Conservation (phyloP, 2,329 filamentous ascomycete genomes). For the Monosporascus sp. region DNA sequence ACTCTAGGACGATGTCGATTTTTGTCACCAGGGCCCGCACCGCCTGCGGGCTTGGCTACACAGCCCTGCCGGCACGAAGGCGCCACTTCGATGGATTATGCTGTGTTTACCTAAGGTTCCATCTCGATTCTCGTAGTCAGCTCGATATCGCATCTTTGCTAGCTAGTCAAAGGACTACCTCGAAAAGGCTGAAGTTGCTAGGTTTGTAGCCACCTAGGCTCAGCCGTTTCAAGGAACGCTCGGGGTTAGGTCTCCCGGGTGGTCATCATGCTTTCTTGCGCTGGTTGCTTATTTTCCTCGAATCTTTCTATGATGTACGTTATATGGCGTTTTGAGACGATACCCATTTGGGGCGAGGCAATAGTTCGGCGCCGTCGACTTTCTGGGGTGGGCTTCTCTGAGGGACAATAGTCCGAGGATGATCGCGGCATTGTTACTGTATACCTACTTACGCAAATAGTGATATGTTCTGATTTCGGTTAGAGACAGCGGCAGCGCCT, state of each 20-base stretch:
- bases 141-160: too few species aligned
- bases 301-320: not conserved
- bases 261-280: not conserved
- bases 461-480: too few species aligned
- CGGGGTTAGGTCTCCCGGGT: not conserved
- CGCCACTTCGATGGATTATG: too few species aligned
- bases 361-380: not conserved
- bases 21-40: not conserved
- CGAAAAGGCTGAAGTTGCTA: too few species aligned
- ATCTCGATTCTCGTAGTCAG: too few species aligned
- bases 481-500: not conserved
- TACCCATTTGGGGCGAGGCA: not conserved
- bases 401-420: not conserved
- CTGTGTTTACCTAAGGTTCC: too few species aligned
- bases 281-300: not conserved
- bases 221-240: not conserved
- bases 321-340: not conserved
- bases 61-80: not conserved
- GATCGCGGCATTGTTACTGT: not conserved
- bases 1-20: not conserved
- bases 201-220: too few species aligned
- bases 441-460: too few species aligned
- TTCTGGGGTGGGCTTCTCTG: not conserved
- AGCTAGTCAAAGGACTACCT: too few species aligned
- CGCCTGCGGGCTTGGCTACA: not conserved